Base-by-base conservation (phyloP, 352 stramenopile species). In the Thraustochytrium sp. region DNA sequence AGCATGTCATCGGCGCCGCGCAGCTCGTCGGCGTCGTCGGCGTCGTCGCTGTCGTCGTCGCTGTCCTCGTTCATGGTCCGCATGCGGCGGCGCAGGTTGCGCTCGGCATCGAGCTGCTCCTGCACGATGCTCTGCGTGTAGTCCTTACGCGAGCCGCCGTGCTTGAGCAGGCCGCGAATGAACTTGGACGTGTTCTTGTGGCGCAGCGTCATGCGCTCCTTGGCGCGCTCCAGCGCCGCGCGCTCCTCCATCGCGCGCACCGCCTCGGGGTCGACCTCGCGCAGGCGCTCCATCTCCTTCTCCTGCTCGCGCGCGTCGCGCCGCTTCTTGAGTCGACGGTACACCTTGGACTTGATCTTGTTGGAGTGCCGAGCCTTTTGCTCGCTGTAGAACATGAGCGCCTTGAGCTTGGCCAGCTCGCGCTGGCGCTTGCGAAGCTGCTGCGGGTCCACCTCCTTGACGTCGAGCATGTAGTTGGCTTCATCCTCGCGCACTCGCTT, bases 291-390 rank as follows among this genome's bases (percentile, higher is more conserved):
- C 64, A 87, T 90, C 64, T 97, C 93, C 53, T 93, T 93, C 37
- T 96, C 92, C 77, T 94, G 90, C 11, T 92, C 85, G 76, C 93
- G 92, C 80, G 91, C 92, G 86, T 94, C 87, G 82, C 98, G 92
- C 63, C 93, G 92, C 87, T 98, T 99, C 65, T 94, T 92, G 85
- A 98, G 98, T 85, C 97, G 96, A 85, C 97, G 93, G 89, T 98
- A 99, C 38, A 98, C 93, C 86, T 99, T 99, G 40, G 93, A 98
- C 89, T 99, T 99, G 86, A 99, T 99, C 88, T 99, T 99, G 88
- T 99, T 99, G 34, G 98, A 94, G 42, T 96, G 94, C 85, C 96
- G 93, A 54, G 93, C 88, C 86, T 99, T 99, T 87, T 98, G 94
- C 88, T 99, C 95, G 59, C 98, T 93, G 88, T 99, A 99, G 83